Evolutionary conservation across 148 eudicot species (phyloP).

Genomic region (Dianthus caryophyllus): DNA sequence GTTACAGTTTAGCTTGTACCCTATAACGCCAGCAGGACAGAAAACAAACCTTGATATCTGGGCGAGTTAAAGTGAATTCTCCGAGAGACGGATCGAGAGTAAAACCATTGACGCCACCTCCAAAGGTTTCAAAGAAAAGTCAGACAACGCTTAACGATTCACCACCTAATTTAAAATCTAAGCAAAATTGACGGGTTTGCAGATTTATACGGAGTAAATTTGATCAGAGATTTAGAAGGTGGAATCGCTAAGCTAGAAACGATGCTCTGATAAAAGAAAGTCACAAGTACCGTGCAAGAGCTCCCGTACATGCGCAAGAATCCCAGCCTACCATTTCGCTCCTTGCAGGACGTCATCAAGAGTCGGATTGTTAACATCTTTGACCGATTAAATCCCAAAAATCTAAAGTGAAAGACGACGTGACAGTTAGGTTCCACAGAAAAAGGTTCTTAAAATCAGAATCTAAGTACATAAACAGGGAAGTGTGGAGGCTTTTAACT

Average conservation of each 20-base stretch:
- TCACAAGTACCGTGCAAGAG: slow-evolving; percentile 78
- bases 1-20: too few species aligned
- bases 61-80: slow-evolving; percentile 89
- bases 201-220: too few species aligned
- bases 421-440: background rate
- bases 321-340: slow-evolving; percentile 90
- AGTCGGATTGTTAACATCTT: slow-evolving; percentile 55
- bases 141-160: slow-evolving; percentile 25
- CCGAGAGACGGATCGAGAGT: slow-evolving; percentile 98
- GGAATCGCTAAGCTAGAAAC: too few species aligned
- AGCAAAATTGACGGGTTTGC: background rate
- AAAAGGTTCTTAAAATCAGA: background rate
- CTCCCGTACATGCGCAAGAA: slow-evolving; percentile 99
- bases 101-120: slow-evolving; percentile 87
- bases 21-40: too few species aligned
- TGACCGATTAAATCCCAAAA: slow-evolving; percentile 80
- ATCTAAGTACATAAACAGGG: background rate
- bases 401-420: slow-evolving; percentile 49
- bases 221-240: too few species aligned
- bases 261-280: background rate
- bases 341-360: slow-evolving; percentile 76
- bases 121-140: slow-evolving; percentile 87
- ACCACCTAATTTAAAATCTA: background rate
- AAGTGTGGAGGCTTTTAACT: slow-evolving; percentile 36
- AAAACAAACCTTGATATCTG: slow-evolving; percentile 75